Base-by-base conservation (phyloP, 2,329 filamentous ascomycete species). In the Byssothecium circinans region DNA sequence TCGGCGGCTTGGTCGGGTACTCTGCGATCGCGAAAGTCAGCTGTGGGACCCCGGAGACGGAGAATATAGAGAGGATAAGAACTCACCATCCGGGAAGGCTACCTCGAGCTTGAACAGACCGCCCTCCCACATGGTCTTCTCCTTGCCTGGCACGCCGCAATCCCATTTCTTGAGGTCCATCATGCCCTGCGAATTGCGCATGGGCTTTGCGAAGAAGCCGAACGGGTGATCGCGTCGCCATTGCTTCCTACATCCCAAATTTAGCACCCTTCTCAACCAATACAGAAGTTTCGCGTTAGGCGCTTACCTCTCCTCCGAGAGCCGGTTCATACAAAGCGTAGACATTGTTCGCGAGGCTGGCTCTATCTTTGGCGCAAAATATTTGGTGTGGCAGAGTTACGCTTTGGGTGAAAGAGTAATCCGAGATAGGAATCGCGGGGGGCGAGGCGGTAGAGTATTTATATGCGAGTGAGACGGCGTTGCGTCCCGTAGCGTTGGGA, bases 201-300 rank as follows among this genome's bases (percentile, higher is more conserved):
- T 78, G 11, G 95, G 94, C 68, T 91, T 89, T 19, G 94, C 94
- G 72, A 88, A 96, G 77, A 99, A 99, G 52, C 94, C 94, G 67
- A 99, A 99, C 0, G 95, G 95, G 67, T 99, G 94, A 62, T 99
- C 92, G 68, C 86, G 86, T 57, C 94, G 86, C 94, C 94, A 99
- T 76, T 96, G 90, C 76, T 96, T 97, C 55, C 91, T 96, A 25
- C 61, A 34, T 41, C 2, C 10, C 29, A 35, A n/a, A n/a, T 41
- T 69, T 43, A 69, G 65, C 36, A 29, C 38, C 7, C 37, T 14
- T 27, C 17, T 30, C 17, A 15, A 18, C 10, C 19, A 34, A 10
- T n/a, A 2, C 17, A 35, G 45, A 27, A 33, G 15, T 11, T 33
- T 4, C n/a, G 25, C 5, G 2, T 7, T 23, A 19, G 5, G 8